Evolutionary conservation across 2,329 filamentous ascomycete species (phyloP).

Genomic region (Cadophora gregata): DNA sequence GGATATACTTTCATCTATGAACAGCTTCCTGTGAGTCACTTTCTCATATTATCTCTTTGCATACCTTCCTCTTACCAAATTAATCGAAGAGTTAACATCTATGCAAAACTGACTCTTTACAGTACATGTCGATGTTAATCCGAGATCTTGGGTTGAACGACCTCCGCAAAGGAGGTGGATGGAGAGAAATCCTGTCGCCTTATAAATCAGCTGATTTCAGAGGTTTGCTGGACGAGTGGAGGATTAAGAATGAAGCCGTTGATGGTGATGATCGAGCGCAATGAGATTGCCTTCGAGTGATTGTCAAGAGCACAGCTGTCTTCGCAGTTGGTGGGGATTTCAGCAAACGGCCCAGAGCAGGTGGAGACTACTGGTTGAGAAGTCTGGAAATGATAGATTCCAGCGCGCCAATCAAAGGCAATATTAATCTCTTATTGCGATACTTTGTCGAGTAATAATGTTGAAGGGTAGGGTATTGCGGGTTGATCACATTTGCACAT

Average conservation of each 20-base stretch:
- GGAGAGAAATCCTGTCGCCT: conserved; percentile 21
- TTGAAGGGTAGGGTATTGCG: too few relatives aligned
- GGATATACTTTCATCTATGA: conserved; percentile 26
- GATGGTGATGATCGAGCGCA: background rate
- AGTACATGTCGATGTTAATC: conserved; percentile 24
- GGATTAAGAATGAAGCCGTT: background rate
- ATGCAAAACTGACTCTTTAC: background rate
- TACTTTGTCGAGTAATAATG: too few relatives aligned
- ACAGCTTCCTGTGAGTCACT: conserved; percentile 19
- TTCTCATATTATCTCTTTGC: background rate
- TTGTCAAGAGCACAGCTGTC: too few relatives aligned
- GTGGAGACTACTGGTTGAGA: too few relatives aligned
- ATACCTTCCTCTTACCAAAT: too few relatives aligned
- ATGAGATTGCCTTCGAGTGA: background rate
- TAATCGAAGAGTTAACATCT: too few relatives aligned
- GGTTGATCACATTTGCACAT: too few relatives aligned
- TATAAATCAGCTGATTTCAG: conserved; percentile 23
- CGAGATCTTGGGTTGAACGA: conserved; percentile 29
- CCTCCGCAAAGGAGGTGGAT: conserved; percentile 25
- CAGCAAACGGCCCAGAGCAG: too few relatives aligned
- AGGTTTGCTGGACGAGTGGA: conserved; percentile 29
- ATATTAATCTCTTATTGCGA: too few relatives aligned
- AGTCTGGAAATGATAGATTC: too few relatives aligned
- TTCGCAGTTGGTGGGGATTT: too few relatives aligned
- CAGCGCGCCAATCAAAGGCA: too few relatives aligned